Evolutionary conservation across 768 basidiomycete species (phyloP).

Genomic region (Porphyrellus cyaneotinctus): DNA sequence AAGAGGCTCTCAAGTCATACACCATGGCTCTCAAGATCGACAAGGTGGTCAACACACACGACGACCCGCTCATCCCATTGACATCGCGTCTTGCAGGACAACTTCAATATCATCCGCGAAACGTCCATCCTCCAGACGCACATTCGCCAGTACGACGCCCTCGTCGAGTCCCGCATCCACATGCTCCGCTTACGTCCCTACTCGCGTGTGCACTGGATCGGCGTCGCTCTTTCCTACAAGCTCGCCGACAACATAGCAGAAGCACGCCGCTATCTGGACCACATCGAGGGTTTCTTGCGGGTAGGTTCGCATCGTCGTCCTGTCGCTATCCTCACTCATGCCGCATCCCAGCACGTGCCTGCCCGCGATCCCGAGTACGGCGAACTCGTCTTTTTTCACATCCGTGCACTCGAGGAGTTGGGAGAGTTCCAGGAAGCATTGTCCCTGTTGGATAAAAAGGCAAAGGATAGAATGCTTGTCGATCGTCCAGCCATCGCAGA

Average conservation of each 20-base stretch:
- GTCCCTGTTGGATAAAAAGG: constrained; percentile 55
- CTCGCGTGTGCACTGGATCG: constrained; percentile 86
- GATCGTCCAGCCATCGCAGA: constrained; percentile 69
- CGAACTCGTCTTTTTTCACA: constrained; percentile 76
- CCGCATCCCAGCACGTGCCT: constrained; percentile 57
- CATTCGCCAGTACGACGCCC: constrained; percentile 69
- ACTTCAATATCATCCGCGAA: constrained; percentile 90
- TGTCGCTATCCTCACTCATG: constrained; percentile 6
- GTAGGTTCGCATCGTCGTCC: constrained; percentile 31
- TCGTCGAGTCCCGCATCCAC: constrained; percentile 78
- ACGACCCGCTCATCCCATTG: background rate
- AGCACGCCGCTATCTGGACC: constrained; percentile 67
- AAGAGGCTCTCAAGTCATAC: constrained; percentile 91
- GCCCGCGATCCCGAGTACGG: constrained; percentile 79
- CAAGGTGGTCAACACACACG: constrained; percentile 50
- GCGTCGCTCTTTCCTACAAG: constrained; percentile 83
- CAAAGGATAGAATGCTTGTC: constrained; percentile 62
- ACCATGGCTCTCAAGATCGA: constrained; percentile 85
- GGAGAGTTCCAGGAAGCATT: constrained; percentile 61
- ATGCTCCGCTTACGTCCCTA: constrained; percentile 79
- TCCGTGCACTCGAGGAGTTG: constrained; percentile 68
- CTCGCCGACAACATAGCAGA: constrained; percentile 71
- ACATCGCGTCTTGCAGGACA: constrained; percentile 55
- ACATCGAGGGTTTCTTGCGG: constrained; percentile 69
- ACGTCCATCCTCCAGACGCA: constrained; percentile 87